Conservation (phyloP, 495 filamentous ascomycete species). For the Aspergillus sclerotiicarbonarius region DNA sequence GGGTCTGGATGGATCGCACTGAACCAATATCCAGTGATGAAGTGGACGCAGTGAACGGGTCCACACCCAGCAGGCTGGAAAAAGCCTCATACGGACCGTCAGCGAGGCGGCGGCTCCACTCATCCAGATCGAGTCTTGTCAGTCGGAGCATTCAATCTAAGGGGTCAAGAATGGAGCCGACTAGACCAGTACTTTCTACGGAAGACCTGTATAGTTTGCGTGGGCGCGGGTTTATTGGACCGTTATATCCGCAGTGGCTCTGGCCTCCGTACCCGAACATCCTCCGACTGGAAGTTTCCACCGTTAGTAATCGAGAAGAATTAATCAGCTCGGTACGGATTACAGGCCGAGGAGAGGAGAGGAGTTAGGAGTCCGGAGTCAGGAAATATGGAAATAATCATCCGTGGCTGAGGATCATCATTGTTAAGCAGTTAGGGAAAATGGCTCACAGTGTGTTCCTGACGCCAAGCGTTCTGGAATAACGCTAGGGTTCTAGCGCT, state of each 20-base stretch:
- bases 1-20: background rate
- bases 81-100: background rate
- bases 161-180: background rate
- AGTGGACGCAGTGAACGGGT: background rate
- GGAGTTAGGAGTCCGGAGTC: background rate
- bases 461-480: constrained; percentile 14
- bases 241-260: background rate
- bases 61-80: background rate
- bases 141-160: too few relatives aligned
- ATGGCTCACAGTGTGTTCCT: constrained; percentile 1
- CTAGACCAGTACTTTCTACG: background rate
- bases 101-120: background rate
- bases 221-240: background rate
- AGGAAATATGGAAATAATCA: background rate
- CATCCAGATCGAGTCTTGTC: background rate
- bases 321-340: background rate
- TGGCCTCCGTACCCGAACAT: background rate
- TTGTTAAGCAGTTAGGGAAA: background rate
- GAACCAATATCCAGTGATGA: background rate
- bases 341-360: background rate
- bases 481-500: constrained; percentile 2
- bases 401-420: too few relatives aligned
- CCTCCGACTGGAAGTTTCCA: background rate
- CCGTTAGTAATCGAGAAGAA: background rate
- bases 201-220: background rate